These are phyloP conservation scores for Coniochaeta prunicola DNA, from an alignment of 2,329 filamentous ascomycete species.

Conservation along the genomic window DNA sequence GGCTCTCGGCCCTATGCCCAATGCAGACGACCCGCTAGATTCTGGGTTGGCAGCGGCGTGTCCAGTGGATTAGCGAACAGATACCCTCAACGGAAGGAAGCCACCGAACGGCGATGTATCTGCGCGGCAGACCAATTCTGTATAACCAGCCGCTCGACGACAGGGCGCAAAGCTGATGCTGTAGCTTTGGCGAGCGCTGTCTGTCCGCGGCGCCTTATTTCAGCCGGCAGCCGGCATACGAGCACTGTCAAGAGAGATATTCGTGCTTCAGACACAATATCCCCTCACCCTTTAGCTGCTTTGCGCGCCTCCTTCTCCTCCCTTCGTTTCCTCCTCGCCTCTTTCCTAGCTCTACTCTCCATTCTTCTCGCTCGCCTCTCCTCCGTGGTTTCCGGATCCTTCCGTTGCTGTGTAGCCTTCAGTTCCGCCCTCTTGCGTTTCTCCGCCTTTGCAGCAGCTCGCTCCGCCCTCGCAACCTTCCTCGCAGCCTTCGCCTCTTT, in stretches of 20 bases:
- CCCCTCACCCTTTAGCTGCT: neutral
- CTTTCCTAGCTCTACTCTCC: neutral
- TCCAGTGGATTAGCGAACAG: too few species aligned
- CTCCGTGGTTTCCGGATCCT: constrained; percentile 12
- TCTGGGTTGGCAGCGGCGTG: too few species aligned
- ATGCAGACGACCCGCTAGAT: neutral
- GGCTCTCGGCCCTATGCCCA: too few species aligned
- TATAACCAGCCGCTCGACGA: neutral
- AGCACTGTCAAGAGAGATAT: neutral
- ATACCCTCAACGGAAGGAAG: too few species aligned
- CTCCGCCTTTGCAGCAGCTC: constrained; percentile 10
- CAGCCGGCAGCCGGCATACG: neutral
- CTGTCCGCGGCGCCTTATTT: neutral
- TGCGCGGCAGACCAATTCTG: too few species aligned
- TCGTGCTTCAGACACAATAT: neutral
- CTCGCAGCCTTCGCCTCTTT: constrained; percentile 35
- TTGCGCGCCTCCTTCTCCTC: neutral
- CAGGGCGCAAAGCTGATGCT: neutral
- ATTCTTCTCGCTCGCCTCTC: neutral
- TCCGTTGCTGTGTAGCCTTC: neutral
- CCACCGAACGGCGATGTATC: too few species aligned
- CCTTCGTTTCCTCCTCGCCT: constrained; percentile 2
- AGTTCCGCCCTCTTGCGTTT: constrained; percentile 5
- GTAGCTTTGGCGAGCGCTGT: neutral
- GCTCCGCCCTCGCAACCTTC: constrained; percentile 50